Conservation (phyloP, 108 stramenopile species). For the Cyclostephanos tholiformis region DNA sequence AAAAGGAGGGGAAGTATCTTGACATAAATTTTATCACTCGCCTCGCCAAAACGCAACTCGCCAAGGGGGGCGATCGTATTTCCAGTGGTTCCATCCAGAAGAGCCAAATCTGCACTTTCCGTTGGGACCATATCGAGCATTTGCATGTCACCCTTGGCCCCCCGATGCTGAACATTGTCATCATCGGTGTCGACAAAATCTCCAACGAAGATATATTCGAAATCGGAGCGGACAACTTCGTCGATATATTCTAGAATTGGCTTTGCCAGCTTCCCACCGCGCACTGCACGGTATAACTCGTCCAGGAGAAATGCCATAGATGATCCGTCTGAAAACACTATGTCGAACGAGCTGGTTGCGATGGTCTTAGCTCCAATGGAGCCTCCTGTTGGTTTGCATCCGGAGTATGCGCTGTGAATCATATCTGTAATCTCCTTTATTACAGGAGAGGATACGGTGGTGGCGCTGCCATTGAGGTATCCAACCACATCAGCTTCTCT, state of each 20-base stretch:
- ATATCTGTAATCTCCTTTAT: slow-evolving; percentile 46
- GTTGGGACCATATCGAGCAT: slow-evolving; percentile 17
- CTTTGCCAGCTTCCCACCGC: slow-evolving; percentile 42
- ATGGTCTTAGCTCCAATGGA: not conserved
- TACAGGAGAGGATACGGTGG: slow-evolving; percentile 5
- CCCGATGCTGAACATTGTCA: slow-evolving; percentile 3
- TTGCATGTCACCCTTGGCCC: slow-evolving; percentile 18
- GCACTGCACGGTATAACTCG: slow-evolving; percentile 51
- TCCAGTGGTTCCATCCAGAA: slow-evolving; percentile 33
- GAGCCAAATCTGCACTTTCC: slow-evolving; percentile 24
- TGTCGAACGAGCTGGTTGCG: not conserved
- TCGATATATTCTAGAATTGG: slow-evolving; percentile 36
- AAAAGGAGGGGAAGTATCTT: slow-evolving; percentile 42
- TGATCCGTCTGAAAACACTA: slow-evolving; percentile 23
- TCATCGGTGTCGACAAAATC: slow-evolving; percentile 40
- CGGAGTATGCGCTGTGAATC: slow-evolving; percentile 40
- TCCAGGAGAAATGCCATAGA: slow-evolving; percentile 50
- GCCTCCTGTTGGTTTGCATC: slow-evolving; percentile 35
- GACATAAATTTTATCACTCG: slow-evolving; percentile 40
- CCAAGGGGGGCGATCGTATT: slow-evolving; percentile 29
- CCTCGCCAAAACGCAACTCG: slow-evolving; percentile 41
- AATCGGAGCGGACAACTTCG: slow-evolving; percentile 32
- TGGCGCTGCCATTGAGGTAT: slow-evolving; percentile 11
- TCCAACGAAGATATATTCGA: slow-evolving; percentile 46
- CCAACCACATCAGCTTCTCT: slow-evolving; percentile 1